phyloP scores from a whole-genome alignment of 352 stramenopile species.

The Peronospora farinosa region DNA sequence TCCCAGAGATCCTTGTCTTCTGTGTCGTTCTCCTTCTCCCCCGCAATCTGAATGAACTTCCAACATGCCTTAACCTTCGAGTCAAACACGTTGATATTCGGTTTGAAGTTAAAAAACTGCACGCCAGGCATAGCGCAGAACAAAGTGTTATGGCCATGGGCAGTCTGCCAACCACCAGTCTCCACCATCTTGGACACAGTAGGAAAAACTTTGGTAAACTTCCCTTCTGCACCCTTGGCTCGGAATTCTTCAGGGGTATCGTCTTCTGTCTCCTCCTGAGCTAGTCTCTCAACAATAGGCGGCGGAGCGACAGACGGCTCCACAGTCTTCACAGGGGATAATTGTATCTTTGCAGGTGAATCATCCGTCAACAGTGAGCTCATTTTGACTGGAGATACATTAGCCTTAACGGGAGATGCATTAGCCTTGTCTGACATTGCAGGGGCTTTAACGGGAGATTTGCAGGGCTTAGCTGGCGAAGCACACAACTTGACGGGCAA shows the following conservation, averaged over 20 bases:
- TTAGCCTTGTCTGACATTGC: constrained; percentile 7
- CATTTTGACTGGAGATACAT: constrained; percentile 12
- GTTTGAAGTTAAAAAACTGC: constrained; percentile 77
- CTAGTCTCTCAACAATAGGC: constrained; percentile 7
- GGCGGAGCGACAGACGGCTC: constrained; percentile 7
- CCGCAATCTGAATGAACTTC: constrained; percentile 57
- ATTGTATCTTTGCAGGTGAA: constrained; percentile 9
- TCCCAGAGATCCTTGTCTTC: constrained; percentile 47
- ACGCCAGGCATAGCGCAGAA: constrained; percentile 74
- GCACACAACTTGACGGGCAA: constrained; percentile 5
- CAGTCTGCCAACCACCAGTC: constrained; percentile 55
- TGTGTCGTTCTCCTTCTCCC: constrained; percentile 24
- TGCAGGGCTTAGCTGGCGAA: constrained; percentile 9
- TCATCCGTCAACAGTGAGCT: constrained; percentile 8
- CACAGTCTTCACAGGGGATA: constrained; percentile 6
- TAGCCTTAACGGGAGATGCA: constrained; percentile 6
- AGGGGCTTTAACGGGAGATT: constrained; percentile 11
- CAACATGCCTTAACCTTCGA: constrained; percentile 69
- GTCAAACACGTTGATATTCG: constrained; percentile 82
- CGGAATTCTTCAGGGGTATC: constrained; percentile 26
- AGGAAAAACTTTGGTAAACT: constrained; percentile 45
- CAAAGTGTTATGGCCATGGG: constrained; percentile 44
- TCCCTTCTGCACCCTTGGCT: constrained; percentile 24
- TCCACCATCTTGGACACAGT: constrained; percentile 44
- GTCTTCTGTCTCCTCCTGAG: constrained; percentile 6